Evolutionary conservation across 2,329 filamentous ascomycete species (phyloP).

Genomic region (Cytospora paraplurivora): DNA sequence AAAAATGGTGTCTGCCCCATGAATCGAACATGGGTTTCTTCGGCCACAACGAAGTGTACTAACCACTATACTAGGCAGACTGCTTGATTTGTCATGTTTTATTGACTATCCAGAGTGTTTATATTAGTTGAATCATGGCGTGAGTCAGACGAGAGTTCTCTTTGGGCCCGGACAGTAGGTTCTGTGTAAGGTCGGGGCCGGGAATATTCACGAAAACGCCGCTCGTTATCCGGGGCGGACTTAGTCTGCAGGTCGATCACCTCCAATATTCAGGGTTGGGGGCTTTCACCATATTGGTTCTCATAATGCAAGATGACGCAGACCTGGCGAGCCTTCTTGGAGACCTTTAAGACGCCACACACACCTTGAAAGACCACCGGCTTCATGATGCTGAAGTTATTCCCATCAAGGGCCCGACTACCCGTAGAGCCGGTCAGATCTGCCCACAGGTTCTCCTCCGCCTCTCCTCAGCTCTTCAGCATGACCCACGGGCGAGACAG

Average conservation of each 20-base stretch:
- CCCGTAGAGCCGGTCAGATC: background rate
- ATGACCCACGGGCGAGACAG: conserved; percentile 11
- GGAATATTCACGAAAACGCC: background rate
- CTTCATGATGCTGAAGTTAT: background rate
- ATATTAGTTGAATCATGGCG: background rate
- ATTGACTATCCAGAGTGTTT: background rate
- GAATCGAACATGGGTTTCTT: conserved; percentile 3
- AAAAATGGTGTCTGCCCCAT: background rate
- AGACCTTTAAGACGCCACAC: background rate
- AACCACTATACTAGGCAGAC: conserved; percentile 3
- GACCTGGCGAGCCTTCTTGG: background rate
- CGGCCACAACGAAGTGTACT: conserved; percentile 2
- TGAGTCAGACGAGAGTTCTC: background rate
- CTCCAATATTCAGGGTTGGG: background rate
- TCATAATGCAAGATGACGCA: background rate
- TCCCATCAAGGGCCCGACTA: background rate
- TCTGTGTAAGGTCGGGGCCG: background rate
- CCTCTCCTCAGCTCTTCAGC: background rate
- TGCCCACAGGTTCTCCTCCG: background rate
- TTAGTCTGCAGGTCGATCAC: background rate
- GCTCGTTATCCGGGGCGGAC: no score
- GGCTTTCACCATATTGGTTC: background rate
- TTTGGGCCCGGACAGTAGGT: background rate
- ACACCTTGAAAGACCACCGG: background rate
- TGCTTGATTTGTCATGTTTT: background rate